Conservation (phyloP, 2,329 filamentous ascomycete species). For the Trichoderma lentiforme region DNA sequence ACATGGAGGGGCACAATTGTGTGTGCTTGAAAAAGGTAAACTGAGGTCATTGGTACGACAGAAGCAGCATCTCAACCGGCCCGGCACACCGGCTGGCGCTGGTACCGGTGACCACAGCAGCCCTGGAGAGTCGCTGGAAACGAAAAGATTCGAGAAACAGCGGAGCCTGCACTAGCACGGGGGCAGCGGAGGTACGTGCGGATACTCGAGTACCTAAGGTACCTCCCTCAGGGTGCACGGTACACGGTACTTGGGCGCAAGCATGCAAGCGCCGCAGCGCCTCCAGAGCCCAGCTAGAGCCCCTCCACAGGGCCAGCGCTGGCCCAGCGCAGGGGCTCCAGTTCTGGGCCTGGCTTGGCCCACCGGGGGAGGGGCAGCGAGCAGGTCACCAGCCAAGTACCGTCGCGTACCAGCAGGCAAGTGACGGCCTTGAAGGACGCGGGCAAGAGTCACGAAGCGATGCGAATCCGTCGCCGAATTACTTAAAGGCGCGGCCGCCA, state of each 20-base stretch:
- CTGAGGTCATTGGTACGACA: not conserved
- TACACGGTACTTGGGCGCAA: not conserved
- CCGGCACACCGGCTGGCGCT: conserved; percentile 9
- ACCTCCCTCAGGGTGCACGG: not conserved
- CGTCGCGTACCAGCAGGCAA: conserved; percentile 9
- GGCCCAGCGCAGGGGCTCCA: conserved; percentile 16
- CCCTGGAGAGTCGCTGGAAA: not conserved
- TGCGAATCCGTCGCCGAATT: conserved; percentile 3
- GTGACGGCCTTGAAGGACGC: conserved; percentile 11
- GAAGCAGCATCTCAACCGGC: not conserved
- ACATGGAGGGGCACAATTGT: not conserved
- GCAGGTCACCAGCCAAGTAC: conserved; percentile 19
- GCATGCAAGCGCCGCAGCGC: not conserved
- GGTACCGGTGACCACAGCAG: not conserved
- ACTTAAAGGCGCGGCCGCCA: conserved; percentile 19
- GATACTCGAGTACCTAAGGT: not conserved
- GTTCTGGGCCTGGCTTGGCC: conserved; percentile 18
- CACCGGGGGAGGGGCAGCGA: conserved; percentile 12
- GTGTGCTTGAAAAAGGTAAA: not conserved
- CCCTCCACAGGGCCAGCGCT: too few species aligned
- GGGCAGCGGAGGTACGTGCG: conserved; percentile 1
- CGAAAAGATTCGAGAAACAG: conserved; percentile 10
- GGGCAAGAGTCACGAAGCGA: conserved; percentile 18
- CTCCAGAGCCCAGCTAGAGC: not conserved
- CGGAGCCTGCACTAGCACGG: not conserved